Evolutionary conservation across 1,139 yeast genomes (phyloP).

Genomic region (Sugiyamaella novakii): DNA sequence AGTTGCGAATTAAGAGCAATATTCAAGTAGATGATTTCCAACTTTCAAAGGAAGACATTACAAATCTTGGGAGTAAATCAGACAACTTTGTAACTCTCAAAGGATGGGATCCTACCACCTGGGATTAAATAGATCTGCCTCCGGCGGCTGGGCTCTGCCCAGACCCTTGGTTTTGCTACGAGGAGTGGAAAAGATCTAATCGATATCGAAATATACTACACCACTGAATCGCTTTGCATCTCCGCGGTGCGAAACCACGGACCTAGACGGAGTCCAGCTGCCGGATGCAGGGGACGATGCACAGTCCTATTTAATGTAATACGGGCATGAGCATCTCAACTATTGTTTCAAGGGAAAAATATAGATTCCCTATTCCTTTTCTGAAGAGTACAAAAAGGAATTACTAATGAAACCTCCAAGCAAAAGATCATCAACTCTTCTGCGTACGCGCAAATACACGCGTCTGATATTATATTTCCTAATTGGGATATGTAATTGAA

Average conservation of each 20-base stretch:
- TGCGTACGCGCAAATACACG: slow-evolving; percentile 3
- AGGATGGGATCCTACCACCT: slow-evolving; percentile 20
- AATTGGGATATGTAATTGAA: slow-evolving; percentile 21
- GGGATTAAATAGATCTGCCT: slow-evolving; percentile 13
- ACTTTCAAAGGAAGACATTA: slow-evolving; percentile 25
- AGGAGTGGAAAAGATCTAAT: too few species aligned
- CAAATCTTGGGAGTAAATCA: slow-evolving; percentile 17
- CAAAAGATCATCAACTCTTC: background rate
- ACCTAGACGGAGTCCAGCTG: too few species aligned
- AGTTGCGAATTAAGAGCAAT: slow-evolving; percentile 58
- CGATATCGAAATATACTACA: too few species aligned
- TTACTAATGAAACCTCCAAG: background rate
- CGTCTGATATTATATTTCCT: slow-evolving; percentile 7
- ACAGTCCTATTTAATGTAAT: too few species aligned
- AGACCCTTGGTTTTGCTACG: too few species aligned
- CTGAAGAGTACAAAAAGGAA: too few species aligned
- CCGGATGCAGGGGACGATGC: slow-evolving; percentile 1
- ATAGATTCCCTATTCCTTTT: too few species aligned
- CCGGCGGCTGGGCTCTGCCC: too few species aligned
- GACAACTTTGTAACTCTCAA: slow-evolving; percentile 11
- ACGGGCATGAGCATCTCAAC: too few species aligned
- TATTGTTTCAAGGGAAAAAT: too few species aligned
- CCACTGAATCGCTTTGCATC: too few species aligned
- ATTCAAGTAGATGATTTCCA: slow-evolving; percentile 53
- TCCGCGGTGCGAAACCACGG: too few species aligned